phyloP scores from a whole-genome alignment of 805 yeast species.

The Candida coquimbonensis region DNA sequence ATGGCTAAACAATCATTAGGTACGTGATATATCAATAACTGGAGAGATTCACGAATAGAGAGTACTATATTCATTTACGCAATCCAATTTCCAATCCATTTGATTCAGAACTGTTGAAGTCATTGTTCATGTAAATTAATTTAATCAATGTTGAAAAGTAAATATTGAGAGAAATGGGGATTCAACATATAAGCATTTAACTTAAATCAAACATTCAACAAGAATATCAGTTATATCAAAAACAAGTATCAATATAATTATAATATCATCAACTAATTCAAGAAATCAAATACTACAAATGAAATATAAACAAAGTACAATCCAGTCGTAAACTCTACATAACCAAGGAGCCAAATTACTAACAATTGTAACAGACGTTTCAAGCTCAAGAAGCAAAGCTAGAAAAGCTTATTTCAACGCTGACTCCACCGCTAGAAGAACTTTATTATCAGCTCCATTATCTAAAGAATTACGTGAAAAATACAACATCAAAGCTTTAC shows the following conservation, averaged over 20 bases:
- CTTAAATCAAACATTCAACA: too few relatives aligned
- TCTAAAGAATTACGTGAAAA: conserved; percentile 98
- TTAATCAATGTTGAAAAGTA: too few relatives aligned
- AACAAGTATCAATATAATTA: too few relatives aligned
- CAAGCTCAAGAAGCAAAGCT: conserved; percentile 98
- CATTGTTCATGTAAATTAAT: too few relatives aligned
- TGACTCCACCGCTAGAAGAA: conserved; percentile 93
- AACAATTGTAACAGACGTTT: conserved; percentile 67
- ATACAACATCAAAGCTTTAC: conserved; percentile 92
- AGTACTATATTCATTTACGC: not conserved
- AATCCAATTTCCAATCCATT: not conserved
- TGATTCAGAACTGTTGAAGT: too few relatives aligned
- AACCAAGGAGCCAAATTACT: conserved; percentile 15
- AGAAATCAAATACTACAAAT: too few relatives aligned
- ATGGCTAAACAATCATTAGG: conserved; percentile 47
- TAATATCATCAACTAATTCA: too few relatives aligned
- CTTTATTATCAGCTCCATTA: conserved; percentile 94
- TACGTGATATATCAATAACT: conserved; percentile 23
- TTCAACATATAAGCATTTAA: too few relatives aligned
- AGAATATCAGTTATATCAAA: too few relatives aligned
- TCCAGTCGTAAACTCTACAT: not conserved
- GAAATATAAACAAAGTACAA: too few relatives aligned
- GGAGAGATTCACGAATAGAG: not conserved
- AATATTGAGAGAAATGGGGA: too few relatives aligned
- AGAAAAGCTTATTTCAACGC: conserved; percentile 99